Conservation (phyloP, 352 stramenopile genomes). For the Phytophthora foliorum region DNA sequence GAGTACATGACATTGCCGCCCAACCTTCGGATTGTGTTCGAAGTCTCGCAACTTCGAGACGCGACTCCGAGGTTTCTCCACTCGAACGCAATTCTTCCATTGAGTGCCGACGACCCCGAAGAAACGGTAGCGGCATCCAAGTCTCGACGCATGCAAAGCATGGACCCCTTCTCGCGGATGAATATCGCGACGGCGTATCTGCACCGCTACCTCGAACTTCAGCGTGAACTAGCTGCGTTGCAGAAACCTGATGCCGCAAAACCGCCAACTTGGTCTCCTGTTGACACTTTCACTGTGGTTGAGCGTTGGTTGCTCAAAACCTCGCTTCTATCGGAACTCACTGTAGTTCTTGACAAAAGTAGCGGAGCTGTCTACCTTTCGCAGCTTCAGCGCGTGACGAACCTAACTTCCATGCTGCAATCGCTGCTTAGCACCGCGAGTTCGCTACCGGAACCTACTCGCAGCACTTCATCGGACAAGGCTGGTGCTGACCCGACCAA, state of each 20-base stretch:
- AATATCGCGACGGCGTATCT: conserved; percentile 33
- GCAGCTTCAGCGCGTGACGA: conserved; percentile 52
- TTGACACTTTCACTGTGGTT: conserved; percentile 24
- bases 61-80: conserved; percentile 47
- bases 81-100: conserved; percentile 37
- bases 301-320: conserved; percentile 24
- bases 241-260: background rate
- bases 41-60: conserved; percentile 49
- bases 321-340: conserved; percentile 22
- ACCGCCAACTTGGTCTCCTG: background rate
- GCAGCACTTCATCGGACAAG: background rate
- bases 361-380: conserved; percentile 26
- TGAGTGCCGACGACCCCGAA: conserved; percentile 9
- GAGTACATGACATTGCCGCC: conserved; percentile 71
- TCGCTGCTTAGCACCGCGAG: conserved; percentile 42
- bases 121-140: background rate
- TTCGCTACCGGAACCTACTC: conserved; percentile 7
- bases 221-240: conserved; percentile 8
- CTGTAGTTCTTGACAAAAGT: conserved; percentile 12
- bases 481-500: background rate
- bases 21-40: conserved; percentile 73
- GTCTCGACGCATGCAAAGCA: background rate
- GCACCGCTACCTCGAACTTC: conserved; percentile 26
- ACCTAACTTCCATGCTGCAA: conserved; percentile 58
- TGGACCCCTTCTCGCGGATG: conserved; percentile 2